Evolutionary conservation across 257 asterid species (phyloP).

Genomic region (Solanum arcanum): DNA sequence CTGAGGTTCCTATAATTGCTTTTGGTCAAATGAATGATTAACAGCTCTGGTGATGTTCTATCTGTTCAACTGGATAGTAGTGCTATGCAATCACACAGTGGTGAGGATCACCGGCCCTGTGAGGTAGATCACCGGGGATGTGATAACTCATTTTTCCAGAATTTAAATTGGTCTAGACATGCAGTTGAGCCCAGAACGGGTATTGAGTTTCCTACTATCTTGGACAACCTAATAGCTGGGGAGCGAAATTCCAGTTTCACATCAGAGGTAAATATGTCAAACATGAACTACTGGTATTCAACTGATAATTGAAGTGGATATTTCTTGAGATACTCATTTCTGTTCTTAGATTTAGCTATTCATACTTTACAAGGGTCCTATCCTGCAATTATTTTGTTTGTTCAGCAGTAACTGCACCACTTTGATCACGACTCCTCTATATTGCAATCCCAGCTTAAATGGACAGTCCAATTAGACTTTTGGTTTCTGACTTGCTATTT

Average conservation of each 20-base stretch:
- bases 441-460: not conserved
- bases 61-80: conserved; percentile 39
- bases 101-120: conserved; percentile 43
- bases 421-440: not conserved
- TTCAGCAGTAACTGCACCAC: not conserved
- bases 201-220: conserved; percentile 75
- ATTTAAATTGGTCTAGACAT: conserved; percentile 48
- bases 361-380: not conserved
- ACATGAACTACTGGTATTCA: not conserved
- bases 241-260: conserved; percentile 41
- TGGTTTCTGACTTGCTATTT: not conserved
- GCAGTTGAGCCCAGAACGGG: conserved; percentile 82
- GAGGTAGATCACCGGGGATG: conserved; percentile 52
- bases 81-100: conserved; percentile 38
- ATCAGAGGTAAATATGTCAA: conserved; percentile 51
- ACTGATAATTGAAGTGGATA: not conserved
- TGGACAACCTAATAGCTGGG: conserved; percentile 40
- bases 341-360: not conserved
- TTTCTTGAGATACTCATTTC: not conserved
- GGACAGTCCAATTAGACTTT: not conserved
- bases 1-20: not conserved
- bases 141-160: conserved; percentile 37
- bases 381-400: not conserved
- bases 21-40: conserved; percentile 2
- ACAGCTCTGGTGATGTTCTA: conserved; percentile 48